Evolutionary conservation across 2,329 filamentous ascomycete genomes (phyloP).

Genomic region (Fusarium proliferatum): DNA sequence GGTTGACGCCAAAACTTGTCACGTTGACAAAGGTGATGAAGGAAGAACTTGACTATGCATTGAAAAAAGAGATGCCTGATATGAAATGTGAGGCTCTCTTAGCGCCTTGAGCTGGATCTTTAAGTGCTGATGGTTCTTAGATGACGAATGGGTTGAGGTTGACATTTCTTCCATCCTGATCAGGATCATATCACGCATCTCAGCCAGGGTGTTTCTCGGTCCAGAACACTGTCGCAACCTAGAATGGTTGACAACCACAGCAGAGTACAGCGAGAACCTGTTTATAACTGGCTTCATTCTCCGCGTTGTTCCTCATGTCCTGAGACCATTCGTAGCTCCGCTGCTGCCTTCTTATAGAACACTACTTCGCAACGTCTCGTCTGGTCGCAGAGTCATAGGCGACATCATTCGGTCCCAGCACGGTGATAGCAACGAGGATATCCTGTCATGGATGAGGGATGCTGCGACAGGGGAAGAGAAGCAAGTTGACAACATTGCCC

Average conservation of each 20-base stretch:
- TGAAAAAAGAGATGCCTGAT: not conserved
- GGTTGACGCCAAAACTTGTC: not conserved
- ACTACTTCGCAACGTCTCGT: not conserved
- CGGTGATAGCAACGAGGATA: not conserved
- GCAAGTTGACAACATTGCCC: not conserved
- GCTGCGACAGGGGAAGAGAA: not conserved
- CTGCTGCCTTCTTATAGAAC: not conserved
- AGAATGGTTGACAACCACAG: not conserved
- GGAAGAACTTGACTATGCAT: not conserved
- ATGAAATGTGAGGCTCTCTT: not conserved
- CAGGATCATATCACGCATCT: not conserved
- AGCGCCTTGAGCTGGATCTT: accelerated
- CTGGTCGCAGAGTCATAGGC: not conserved
- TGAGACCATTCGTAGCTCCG: not conserved
- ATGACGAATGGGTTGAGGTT: not conserved
- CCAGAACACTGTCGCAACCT: not conserved
- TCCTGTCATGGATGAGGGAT: not conserved
- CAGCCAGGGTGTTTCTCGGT: not conserved
- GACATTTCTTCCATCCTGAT: not conserved
- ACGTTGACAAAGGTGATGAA: not conserved
- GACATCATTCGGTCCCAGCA: not conserved
- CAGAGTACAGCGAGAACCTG: not conserved
- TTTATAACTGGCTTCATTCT: not conserved
- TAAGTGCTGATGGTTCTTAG: accelerated
- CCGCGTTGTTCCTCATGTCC: not conserved